These are phyloP conservation scores for Saccharomycopsis sp. DNA, from an alignment of 805 yeast genomes.

Conservation along the genomic window DNA sequence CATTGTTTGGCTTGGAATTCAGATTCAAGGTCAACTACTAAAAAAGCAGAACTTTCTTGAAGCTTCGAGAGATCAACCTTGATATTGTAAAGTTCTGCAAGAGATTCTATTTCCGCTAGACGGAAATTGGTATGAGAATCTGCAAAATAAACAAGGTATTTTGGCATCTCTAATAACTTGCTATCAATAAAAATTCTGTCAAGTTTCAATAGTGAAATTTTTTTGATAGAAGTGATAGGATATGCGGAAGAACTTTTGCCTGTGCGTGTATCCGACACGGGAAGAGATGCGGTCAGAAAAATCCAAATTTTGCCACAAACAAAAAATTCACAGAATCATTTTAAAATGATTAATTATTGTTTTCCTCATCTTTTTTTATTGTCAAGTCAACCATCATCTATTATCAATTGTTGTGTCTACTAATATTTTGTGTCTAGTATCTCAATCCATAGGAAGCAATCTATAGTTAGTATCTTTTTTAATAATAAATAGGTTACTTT, in stretches of 20 bases:
- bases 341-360: no score
- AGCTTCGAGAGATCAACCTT: conserved; percentile 50
- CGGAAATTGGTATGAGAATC: conserved; percentile 77
- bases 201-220: no score
- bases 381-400: no score
- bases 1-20: conserved; percentile 55
- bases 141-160: conserved; percentile 73
- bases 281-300: not conserved
- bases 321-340: no score
- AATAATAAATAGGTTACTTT: no score
- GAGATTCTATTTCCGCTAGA: conserved; percentile 70
- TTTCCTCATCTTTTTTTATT: no score
- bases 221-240: not conserved
- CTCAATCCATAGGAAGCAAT: no score
- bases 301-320: no score
- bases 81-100: conserved; percentile 57
- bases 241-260: not conserved
- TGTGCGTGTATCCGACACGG: not conserved
- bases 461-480: no score
- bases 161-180: conserved; percentile 30
- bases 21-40: conserved; percentile 52
- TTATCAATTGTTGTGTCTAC: no score
- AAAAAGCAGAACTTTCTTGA: conserved; percentile 54
- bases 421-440: no score
- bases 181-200: no score